Evolutionary conservation across 1,284 basidiomycete species (phyloP).

Genomic region (Fomitopsis pinicola): DNA sequence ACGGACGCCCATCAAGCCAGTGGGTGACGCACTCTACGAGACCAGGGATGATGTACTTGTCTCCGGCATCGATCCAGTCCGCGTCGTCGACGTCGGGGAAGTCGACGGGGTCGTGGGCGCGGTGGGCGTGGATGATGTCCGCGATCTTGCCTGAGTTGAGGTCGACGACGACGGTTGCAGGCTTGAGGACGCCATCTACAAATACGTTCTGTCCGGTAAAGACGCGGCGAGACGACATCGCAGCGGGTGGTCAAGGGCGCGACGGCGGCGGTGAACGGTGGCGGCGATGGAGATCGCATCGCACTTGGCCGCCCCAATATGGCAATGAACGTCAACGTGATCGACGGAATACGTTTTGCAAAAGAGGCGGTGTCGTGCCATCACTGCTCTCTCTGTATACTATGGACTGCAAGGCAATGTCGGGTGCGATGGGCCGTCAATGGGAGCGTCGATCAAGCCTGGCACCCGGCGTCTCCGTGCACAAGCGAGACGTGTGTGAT

Average conservation of each 20-base stretch:
- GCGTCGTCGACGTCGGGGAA: conserved; percentile 33
- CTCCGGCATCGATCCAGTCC: conserved; percentile 59
- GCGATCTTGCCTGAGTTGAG: conserved; percentile 62
- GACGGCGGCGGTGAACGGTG: conserved; percentile 5
- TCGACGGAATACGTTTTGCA: not conserved
- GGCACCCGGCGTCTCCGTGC: no score
- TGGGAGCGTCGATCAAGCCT: no score
- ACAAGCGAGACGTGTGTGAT: not conserved
- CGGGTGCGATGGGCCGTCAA: no score
- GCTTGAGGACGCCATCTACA: conserved; percentile 40
- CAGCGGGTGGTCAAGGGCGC: conserved; percentile 6
- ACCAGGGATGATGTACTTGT: conserved; percentile 74
- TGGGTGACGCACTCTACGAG: conserved; percentile 70
- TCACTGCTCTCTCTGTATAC: no score
- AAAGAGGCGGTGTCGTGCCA: not conserved
- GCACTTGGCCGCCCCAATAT: not conserved
- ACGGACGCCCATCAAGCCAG: not conserved
- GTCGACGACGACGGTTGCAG: conserved; percentile 73
- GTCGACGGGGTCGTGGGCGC: conserved; percentile 28
- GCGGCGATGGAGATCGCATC: not conserved
- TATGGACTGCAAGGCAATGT: no score
- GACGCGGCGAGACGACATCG: conserved; percentile 19
- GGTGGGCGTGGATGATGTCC: conserved; percentile 36
- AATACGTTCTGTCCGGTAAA: conserved; percentile 57
- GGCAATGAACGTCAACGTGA: not conserved